These are phyloP conservation scores for Euphrasia arctica DNA, from an alignment of 305 asterid genomes.

Conservation along the genomic window DNA sequence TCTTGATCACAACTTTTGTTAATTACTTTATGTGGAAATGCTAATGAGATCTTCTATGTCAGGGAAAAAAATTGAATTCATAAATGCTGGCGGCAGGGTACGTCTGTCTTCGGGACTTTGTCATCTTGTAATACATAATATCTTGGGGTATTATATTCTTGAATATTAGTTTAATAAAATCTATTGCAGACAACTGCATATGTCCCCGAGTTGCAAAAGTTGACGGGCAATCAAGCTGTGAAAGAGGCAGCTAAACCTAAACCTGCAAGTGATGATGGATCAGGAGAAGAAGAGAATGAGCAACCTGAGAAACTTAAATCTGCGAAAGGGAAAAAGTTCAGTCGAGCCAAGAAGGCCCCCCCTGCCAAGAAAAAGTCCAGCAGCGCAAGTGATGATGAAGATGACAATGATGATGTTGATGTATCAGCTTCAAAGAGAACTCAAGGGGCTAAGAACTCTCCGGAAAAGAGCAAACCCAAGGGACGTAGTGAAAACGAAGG, in stretches of 20 bases:
- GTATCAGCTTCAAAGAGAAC: conserved; percentile 32
- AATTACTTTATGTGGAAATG: not conserved
- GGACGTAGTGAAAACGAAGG: conserved; percentile 28
- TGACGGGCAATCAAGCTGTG: conserved; percentile 54
- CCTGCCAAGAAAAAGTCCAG: conserved; percentile 37
- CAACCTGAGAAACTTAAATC: conserved; percentile 28
- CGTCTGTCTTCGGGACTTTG: conserved; percentile 28
- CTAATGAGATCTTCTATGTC: conserved; percentile 33
- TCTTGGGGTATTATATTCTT: conserved; percentile 1
- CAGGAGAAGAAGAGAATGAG: conserved; percentile 39
- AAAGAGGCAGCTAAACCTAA: conserved; percentile 41
- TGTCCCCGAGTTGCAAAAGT: conserved; percentile 85
- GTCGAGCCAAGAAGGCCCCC: conserved; percentile 37
- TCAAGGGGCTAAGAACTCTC: conserved; percentile 35
- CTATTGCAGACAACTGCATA: conserved; percentile 78
- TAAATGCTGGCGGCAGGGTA: conserved; percentile 94
- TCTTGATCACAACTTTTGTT: conserved; percentile 17
- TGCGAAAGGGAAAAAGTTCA: conserved; percentile 34
- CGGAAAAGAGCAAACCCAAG: conserved; percentile 35
- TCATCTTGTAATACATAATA: not conserved
- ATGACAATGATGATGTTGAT: conserved; percentile 31
- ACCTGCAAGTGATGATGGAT: conserved; percentile 37
- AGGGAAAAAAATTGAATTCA: conserved; percentile 88
- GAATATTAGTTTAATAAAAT: conserved; percentile 24
- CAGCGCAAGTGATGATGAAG: conserved; percentile 33